Base-by-base conservation (phyloP, 2,329 filamentous ascomycete genomes). In the Grosmannia huntii region DNA sequence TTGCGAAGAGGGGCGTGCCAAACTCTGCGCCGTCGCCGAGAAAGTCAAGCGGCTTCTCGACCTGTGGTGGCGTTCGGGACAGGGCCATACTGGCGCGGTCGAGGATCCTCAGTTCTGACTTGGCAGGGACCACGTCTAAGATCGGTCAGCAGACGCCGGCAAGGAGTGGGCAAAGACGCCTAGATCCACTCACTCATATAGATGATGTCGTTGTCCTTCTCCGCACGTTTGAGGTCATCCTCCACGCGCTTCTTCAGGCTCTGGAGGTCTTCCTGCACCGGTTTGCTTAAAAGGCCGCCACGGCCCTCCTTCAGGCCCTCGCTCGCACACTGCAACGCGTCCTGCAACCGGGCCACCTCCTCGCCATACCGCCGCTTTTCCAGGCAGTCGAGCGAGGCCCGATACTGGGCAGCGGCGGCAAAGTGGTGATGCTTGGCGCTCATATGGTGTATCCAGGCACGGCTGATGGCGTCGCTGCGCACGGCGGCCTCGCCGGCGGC, bases 361-460 rank as follows among this genome's bases (percentile, higher is more conserved):
- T 99, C 94, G 53, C 94, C 94, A 64, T 96, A 99, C 67, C 86
- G 95, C 55, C 87, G 79, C 78, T 95, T 97, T 72, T 97, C 94
- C 16, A 99, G 71, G 64, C 89, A 94, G 67, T 96, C 91, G 62
- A 90, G 86, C 0, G 94, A 90, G 28, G 92, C 90, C 16, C 94
- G 80, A 65, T 92, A 97, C 68, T 99, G 94, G 0, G 94, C 94
- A 0, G 94, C 94, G 0, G 90, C 92, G 1, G 92, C 91, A 72
- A 99, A 97, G 71, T 97, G 94, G 68, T 96, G 89, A 67, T 97
- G 91, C 70, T 97, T 99, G 6, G 92, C 94, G 28, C 88, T 91
- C 81, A 95, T 91, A 69, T 97, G 92, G 71, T 97, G 92, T 65
- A 99, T 96, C 94, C 92, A 97, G 62, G 94, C 88, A 58, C 87